A percentile compares a stretch with the other conserved stretches of the same genome.
These are phyloP conservation scores for Jacaranda copaia DNA, from an alignment of 257 asterid species.

Conservation along the genomic window DNA sequence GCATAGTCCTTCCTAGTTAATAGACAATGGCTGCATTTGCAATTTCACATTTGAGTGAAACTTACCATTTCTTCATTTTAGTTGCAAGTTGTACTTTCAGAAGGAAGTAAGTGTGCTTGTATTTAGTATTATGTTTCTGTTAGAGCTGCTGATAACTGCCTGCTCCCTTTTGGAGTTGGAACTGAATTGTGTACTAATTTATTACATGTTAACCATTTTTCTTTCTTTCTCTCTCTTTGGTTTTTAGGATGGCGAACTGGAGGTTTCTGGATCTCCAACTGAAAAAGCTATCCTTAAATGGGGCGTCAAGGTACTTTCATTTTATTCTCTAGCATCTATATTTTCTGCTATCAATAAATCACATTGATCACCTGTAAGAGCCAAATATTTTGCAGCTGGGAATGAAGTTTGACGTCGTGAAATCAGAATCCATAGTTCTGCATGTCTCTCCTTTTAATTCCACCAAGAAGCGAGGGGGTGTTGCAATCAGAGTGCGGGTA, in stretches of 20 bases:
- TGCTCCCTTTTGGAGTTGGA: slow-evolving; percentile 14
- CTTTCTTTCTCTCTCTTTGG: slow-evolving; percentile 1
- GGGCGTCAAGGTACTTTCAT: slow-evolving; percentile 79
- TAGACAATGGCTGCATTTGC: slow-evolving; percentile 23
- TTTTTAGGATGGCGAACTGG: slow-evolving; percentile 70
- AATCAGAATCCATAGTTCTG: slow-evolving; percentile 77
- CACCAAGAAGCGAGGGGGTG: slow-evolving; percentile 90
- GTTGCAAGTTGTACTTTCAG: slow-evolving; percentile 22
- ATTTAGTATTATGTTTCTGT: slow-evolving; percentile 6
- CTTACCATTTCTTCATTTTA: slow-evolving; percentile 6
- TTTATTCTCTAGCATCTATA: slow-evolving; percentile 27
- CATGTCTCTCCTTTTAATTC: slow-evolving; percentile 96
- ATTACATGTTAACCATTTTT: slow-evolving; percentile 22
- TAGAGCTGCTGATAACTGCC: slow-evolving; percentile 6
- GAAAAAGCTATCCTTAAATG: slow-evolving; percentile 93
- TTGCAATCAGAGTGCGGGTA: slow-evolving; percentile 85
- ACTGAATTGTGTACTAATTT: slow-evolving; percentile 19
- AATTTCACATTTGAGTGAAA: slow-evolving; percentile 14
- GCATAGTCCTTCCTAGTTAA: slow-evolving; percentile 24
- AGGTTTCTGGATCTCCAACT: slow-evolving; percentile 97
- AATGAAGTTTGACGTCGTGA: slow-evolving; percentile 82
- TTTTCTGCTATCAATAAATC: slow-evolving; percentile 22
- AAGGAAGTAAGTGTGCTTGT: background rate
- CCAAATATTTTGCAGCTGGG: slow-evolving; percentile 67
- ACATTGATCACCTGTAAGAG: slow-evolving; percentile 27